These are phyloP conservation scores for Fraxinus xanthoxyloides DNA, from an alignment of 305 asterid species.

Conservation along the genomic window DNA sequence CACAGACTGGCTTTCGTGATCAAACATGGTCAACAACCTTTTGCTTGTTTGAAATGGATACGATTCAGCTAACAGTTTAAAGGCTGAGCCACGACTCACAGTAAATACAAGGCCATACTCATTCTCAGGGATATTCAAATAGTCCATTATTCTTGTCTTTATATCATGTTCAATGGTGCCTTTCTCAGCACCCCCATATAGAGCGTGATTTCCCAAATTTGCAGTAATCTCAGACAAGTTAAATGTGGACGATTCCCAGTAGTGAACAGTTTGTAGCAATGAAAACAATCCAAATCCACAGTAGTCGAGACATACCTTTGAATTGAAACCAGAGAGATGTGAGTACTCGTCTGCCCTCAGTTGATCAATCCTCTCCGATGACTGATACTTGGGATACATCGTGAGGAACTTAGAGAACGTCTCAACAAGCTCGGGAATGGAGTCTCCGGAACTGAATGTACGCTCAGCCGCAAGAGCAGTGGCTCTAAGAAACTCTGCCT, in stretches of 20 bases:
- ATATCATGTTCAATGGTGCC: conserved; percentile 86
- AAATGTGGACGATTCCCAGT: conserved; percentile 89
- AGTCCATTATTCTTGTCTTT: conserved; percentile 82
- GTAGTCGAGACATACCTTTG: conserved; percentile 88
- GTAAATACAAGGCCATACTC: conserved; percentile 97
- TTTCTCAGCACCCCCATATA: conserved; percentile 84
- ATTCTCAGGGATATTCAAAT: conserved; percentile 89
- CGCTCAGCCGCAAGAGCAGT: conserved; percentile 95
- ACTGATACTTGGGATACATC: conserved; percentile 81
- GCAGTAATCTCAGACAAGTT: conserved; percentile 93
- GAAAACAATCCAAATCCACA: conserved; percentile 98
- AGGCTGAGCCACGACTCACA: conserved; percentile 93
- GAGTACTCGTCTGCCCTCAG: conserved; percentile 82
- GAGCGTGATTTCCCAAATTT: conserved; percentile 86
- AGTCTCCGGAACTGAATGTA: conserved; percentile 25
- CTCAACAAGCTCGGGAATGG: not conserved
- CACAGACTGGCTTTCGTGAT: conserved; percentile 94
- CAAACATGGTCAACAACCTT: conserved; percentile 89
- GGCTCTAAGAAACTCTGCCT: conserved; percentile 80
- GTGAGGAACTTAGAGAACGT: conserved; percentile 80
- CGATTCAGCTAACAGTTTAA: conserved; percentile 79
- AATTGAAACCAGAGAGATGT: conserved; percentile 52
- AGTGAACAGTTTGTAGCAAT: conserved; percentile 70
- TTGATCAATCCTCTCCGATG: conserved; percentile 81
- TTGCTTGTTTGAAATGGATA: conserved; percentile 89